These are phyloP conservation scores for Steccherinum ochraceum DNA, from an alignment of 768 basidiomycete species.

Conservation along the genomic window DNA sequence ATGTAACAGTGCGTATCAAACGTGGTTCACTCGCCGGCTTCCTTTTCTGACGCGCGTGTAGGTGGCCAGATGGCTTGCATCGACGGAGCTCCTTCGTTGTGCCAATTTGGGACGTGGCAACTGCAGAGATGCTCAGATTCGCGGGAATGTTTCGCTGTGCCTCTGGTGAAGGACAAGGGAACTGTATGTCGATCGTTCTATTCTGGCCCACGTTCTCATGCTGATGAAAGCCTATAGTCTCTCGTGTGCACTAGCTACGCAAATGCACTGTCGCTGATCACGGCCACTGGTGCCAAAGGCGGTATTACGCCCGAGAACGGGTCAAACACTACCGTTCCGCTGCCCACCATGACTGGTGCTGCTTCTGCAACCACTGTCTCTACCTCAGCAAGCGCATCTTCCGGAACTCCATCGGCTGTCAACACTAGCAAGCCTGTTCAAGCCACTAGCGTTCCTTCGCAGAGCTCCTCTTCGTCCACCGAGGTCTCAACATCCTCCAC, in stretches of 20 bases:
- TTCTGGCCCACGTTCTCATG: neutral
- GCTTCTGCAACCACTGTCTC: too few relatives aligned
- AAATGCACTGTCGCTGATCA: slow-evolving; percentile 40
- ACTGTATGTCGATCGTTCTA: slow-evolving; percentile 30
- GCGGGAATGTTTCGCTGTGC: slow-evolving; percentile 47
- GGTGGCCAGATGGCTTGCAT: slow-evolving; percentile 44
- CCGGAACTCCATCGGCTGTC: neutral
- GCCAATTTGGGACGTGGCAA: slow-evolving; percentile 36
- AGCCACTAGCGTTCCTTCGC: slow-evolving; percentile 10
- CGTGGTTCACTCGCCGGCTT: neutral
- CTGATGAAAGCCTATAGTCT: slow-evolving; percentile 22
- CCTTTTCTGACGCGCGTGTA: slow-evolving; percentile 12
- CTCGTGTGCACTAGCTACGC: slow-evolving; percentile 47
- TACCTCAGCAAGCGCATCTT: slow-evolving; percentile 2
- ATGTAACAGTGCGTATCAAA: slow-evolving; percentile 35
- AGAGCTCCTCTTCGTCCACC: neutral
- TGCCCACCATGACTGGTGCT: slow-evolving; percentile 11
- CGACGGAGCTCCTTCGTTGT: slow-evolving; percentile 31
- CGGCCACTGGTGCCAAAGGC: slow-evolving; percentile 39
- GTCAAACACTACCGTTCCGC: slow-evolving; percentile 13
- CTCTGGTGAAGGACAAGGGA: slow-evolving; percentile 34
- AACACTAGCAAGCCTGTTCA: neutral
- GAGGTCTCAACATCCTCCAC: neutral
- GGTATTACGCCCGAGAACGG: slow-evolving; percentile 29
- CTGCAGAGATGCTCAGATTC: slow-evolving; percentile 28